Conservation (phyloP, 805 yeast genomes). For the Dipodascus geniculatus region DNA sequence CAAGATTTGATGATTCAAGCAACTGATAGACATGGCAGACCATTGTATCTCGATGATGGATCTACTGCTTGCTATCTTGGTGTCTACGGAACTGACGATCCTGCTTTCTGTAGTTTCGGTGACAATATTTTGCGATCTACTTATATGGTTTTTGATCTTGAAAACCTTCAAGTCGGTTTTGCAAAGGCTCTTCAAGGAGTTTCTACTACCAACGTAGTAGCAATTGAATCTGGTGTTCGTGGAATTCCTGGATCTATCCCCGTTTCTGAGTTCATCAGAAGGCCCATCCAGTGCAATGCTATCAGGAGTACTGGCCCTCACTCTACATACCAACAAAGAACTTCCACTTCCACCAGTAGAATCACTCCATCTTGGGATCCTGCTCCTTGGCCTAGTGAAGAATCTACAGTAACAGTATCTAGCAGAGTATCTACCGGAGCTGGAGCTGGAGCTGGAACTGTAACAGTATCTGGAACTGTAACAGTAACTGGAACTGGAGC, state of each 20-base stretch:
- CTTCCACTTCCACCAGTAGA: not conserved
- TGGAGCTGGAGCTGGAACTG: no score
- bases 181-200: conserved; percentile 31
- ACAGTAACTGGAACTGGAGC: no score
- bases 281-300: not conserved
- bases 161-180: conserved; percentile 41
- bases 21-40: not conserved
- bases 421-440: not conserved
- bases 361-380: not conserved
- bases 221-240: not conserved
- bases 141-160: conserved; percentile 58
- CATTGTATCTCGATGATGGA: not conserved
- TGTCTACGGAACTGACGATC: not conserved
- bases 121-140: conserved; percentile 54
- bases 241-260: not conserved
- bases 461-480: no score
- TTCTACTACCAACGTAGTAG: not conserved
- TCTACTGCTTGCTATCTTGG: not conserved
- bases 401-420: not conserved
- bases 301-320: not conserved
- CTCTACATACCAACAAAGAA: not conserved
- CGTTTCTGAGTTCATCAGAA: not conserved
- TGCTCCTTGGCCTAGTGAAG: not conserved
- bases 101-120: conserved; percentile 36
- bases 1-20: not conserved